Evolutionary conservation across 768 basidiomycete genomes (phyloP), one percentile per base, ranked within the genome.

Genomic region (Trichaptum fuscoviolaceum): DNA sequence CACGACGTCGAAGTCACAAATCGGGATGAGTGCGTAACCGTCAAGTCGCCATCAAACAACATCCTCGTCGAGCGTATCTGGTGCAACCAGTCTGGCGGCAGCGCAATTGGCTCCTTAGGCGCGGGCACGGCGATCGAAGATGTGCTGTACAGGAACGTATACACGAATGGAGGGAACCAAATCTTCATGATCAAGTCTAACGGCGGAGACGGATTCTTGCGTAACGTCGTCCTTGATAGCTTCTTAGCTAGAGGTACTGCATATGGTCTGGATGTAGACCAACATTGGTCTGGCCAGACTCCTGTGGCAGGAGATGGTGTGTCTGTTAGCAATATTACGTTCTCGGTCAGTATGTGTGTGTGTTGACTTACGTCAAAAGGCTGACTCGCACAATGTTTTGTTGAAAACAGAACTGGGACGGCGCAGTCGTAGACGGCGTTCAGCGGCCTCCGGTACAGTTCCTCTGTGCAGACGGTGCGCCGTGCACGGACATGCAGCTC

Each of bases 1-100:
- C 75, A 76, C 62, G 75, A 76, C 62, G 71, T 75, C 26, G 73
- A 74, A 61, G 74, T 75, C 20, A 74, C 75, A 2, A 75, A 75
- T 66, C 71, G 73, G 58, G 75, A 75, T 66, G 74, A 76, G 62
- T 76, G 75, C 59, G 74, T 76, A 18, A 75, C 75, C n/a, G 70
- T 75, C 66, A 76, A 75, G 72, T 67, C 66, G 1, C 75, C 74
- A 35, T 68, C 75, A 15, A 69, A 65, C 36, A 72, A 75, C 66
- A 69, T 75, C 35, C 73, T 73, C 25, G 66, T 76, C 58, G 74
- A 76, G 66, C 71, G 69, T 25, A 75, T 76, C 57, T 75, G 73
- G 73, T 76, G 75, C 70, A 76, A 76, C 69, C 73, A 73, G 62
- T 71, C 70, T 23, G 75, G 75, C 9, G 75, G 75, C 24, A 72